A percentile compares a stretch with the other conserved stretches of the same genome.
These are phyloP conservation scores for Boletellus ananiceps DNA, from an alignment of 768 basidiomycete species.

Conservation along the genomic window DNA sequence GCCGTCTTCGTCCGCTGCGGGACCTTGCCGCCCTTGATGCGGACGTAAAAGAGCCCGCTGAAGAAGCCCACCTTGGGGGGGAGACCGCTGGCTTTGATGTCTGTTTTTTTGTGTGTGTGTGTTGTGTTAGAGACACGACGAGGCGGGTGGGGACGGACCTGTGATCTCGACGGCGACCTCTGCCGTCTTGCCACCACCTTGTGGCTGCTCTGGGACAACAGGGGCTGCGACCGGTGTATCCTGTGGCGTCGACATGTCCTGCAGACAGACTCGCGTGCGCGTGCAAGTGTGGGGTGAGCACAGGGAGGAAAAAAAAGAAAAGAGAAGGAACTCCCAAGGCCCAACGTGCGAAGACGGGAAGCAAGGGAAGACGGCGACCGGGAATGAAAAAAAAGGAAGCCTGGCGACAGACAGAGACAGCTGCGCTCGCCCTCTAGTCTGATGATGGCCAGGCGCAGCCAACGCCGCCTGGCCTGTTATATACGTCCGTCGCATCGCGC, in stretches of 20 bases:
- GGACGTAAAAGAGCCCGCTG: conserved; percentile 25
- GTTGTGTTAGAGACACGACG: background rate
- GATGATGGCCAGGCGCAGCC: too few species aligned
- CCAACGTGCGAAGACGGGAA: background rate
- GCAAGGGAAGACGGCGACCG: background rate
- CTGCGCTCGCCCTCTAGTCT: too few species aligned
- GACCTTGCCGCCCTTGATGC: conserved; percentile 26
- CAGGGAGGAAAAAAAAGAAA: background rate
- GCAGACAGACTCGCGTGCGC: background rate
- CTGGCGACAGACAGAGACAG: background rate
- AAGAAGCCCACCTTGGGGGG: conserved; percentile 31
- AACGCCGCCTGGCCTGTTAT: too few species aligned
- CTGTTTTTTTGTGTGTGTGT: conserved; percentile 9
- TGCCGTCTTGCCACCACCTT: background rate
- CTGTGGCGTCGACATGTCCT: conserved; percentile 14
- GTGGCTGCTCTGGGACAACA: background rate
- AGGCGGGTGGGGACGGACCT: conserved; percentile 4
- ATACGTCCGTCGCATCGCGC: background rate
- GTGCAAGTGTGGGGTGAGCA: background rate
- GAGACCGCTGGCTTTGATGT: conserved; percentile 33
- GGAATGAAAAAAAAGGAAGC: background rate
- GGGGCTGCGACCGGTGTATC: conserved; percentile 1
- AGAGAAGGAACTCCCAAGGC: too few species aligned
- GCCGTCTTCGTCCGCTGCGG: conserved; percentile 25
- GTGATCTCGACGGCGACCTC: conserved; percentile 30